A percentile compares a stretch with the other conserved stretches of the same genome.
Conservation (phyloP, 768 basidiomycete genomes). For the Thelephora ganbajun region DNA sequence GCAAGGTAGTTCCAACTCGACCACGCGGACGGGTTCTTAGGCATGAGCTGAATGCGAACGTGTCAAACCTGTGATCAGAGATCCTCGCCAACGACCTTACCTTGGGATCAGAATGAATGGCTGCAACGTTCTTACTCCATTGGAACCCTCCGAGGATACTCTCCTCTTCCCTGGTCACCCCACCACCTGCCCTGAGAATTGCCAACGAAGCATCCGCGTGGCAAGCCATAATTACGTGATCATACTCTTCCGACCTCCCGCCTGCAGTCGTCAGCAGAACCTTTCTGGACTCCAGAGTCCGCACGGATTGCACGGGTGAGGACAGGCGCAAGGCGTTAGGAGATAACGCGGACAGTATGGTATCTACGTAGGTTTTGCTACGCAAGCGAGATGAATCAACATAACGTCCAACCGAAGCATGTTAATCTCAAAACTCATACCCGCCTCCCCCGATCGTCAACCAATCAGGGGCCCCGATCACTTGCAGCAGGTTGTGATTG, state of each 20-base stretch:
- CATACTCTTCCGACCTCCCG: slow-evolving; percentile 35
- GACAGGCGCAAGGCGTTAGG: slow-evolving; percentile 40
- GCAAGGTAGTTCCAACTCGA: slow-evolving; percentile 77
- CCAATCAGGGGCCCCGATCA: slow-evolving; percentile 60
- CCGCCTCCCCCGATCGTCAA: slow-evolving; percentile 61
- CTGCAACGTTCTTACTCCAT: slow-evolving; percentile 56
- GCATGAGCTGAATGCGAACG: slow-evolving; percentile 42
- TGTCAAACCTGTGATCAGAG: not conserved
- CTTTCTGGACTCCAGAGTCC: slow-evolving; percentile 12
- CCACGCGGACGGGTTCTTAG: slow-evolving; percentile 43
- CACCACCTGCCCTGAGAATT: slow-evolving; percentile 36
- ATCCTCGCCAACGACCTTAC: slow-evolving; percentile 22
- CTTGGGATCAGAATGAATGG: slow-evolving; percentile 48
- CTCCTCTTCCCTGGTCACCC: slow-evolving; percentile 37
- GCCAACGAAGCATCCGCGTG: slow-evolving; percentile 52
- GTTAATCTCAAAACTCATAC: slow-evolving; percentile 20
- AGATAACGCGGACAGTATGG: slow-evolving; percentile 43
- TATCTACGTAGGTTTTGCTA: slow-evolving; percentile 54
- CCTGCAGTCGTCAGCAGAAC: slow-evolving; percentile 33
- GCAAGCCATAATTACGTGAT: slow-evolving; percentile 62
- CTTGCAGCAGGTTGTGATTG: slow-evolving; percentile 63
- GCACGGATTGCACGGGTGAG: slow-evolving; percentile 34
- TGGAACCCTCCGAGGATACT: slow-evolving; percentile 40
- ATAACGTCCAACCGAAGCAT: not conserved
- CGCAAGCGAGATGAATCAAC: not conserved